These are phyloP conservation scores for Cordyceps javanica DNA, from an alignment of 2,329 filamentous ascomycete genomes.

Conservation along the genomic window DNA sequence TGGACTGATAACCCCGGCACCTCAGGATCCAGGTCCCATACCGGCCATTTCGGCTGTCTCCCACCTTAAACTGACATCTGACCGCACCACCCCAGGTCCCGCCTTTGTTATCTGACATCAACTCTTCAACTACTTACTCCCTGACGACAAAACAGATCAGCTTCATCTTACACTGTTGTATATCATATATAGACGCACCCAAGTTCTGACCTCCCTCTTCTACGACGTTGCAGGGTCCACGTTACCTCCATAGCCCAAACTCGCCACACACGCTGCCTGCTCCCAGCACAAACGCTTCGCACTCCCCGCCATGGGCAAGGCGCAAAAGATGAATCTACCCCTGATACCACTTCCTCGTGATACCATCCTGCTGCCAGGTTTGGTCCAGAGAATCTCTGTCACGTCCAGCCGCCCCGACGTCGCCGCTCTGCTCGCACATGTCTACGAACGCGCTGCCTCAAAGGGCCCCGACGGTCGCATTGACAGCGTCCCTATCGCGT, in stretches of 20 bases:
- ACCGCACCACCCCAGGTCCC: not conserved
- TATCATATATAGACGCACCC: not conserved
- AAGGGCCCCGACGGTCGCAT: constrained; percentile 59
- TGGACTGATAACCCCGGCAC: not conserved
- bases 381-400: constrained; percentile 78
- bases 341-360: constrained; percentile 77
- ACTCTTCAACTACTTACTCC: not conserved
- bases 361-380: constrained; percentile 77
- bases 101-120: constrained; percentile 5
- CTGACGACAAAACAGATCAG: not conserved
- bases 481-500: constrained; percentile 71
- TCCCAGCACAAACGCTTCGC: not conserved
- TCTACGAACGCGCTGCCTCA: constrained; percentile 70
- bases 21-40: not conserved
- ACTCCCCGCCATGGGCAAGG: constrained; percentile 30
- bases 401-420: constrained; percentile 77
- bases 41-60: not conserved
- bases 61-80: not conserved
- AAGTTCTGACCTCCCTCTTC: not conserved
- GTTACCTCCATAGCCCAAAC: not conserved
- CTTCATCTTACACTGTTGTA: not conserved
- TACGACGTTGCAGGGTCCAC: not conserved
- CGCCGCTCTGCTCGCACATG: constrained; percentile 75
- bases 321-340: constrained; percentile 51
- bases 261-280: constrained; percentile 2